These are phyloP conservation scores for Penicillium fimorum DNA, from an alignment of 495 filamentous ascomycete species.

Conservation along the genomic window DNA sequence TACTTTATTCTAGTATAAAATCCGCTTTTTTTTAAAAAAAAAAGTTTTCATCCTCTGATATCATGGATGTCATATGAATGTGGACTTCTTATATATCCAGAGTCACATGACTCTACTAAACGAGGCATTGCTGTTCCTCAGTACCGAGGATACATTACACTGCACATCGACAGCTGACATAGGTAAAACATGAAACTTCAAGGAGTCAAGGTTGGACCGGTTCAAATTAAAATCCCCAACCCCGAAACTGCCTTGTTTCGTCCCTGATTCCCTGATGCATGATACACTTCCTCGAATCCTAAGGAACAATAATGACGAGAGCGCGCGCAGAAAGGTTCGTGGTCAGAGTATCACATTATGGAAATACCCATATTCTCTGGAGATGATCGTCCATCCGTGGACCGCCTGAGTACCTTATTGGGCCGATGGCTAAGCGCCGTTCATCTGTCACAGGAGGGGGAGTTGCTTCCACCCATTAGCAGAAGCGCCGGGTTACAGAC, in stretches of 20 bases:
- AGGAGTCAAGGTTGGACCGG: conserved; percentile 1
- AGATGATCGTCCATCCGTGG: not conserved
- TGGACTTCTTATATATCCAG: not conserved
- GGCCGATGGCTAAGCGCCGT: conserved; percentile 11
- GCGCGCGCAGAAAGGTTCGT: not conserved
- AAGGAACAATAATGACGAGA: not conserved
- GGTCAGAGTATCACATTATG: not conserved
- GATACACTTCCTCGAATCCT: not conserved
- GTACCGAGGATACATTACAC: not conserved
- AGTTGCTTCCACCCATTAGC: not conserved
- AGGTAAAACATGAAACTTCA: conserved; percentile 4
- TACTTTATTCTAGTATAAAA: not conserved
- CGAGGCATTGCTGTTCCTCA: not conserved
- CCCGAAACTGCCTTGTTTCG: conserved; percentile 8
- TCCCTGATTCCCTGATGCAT: not conserved
- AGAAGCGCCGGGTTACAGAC: conserved; percentile 13
- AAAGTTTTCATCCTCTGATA: not conserved
- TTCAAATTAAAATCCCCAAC: conserved; percentile 2
- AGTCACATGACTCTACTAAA: conserved; percentile 4
- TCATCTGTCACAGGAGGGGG: conserved; percentile 13
- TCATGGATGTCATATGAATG: not conserved
- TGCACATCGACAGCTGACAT: not conserved
- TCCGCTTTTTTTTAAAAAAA: not conserved
- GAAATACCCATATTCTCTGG: not conserved
- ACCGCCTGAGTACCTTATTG: conserved; percentile 1